Conservation (phyloP, 768 basidiomycete genomes). For the Sarcodon aspratus region DNA sequence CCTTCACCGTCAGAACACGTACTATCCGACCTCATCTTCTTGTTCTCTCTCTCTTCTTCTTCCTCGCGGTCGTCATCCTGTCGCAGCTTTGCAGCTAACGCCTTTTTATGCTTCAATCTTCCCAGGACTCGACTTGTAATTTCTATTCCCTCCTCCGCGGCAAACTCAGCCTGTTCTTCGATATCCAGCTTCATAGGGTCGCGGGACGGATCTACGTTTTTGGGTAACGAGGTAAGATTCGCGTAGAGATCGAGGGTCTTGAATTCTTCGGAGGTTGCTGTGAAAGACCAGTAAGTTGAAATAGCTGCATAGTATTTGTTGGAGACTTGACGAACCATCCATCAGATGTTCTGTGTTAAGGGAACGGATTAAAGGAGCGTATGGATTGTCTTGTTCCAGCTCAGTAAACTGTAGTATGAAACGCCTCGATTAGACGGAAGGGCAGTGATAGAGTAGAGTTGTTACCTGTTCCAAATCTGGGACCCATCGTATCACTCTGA, state of each 20-base stretch:
- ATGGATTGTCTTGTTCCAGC: slow-evolving; percentile 22
- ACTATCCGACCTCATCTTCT: too few relatives aligned
- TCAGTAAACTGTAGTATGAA: slow-evolving; percentile 10
- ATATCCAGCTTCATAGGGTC: slow-evolving; percentile 25
- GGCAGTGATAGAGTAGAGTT: too few relatives aligned
- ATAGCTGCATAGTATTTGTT: not conserved
- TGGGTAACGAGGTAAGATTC: slow-evolving; percentile 46
- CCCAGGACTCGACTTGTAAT: slow-evolving; percentile 35
- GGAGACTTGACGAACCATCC: slow-evolving; percentile 27
- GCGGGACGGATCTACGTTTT: slow-evolving; percentile 36
- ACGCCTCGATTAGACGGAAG: not conserved
- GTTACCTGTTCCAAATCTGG: slow-evolving; percentile 10
- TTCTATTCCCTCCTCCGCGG: slow-evolving; percentile 8
- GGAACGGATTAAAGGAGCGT: slow-evolving; percentile 24
- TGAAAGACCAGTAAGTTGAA: not conserved
- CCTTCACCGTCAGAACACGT: too few relatives aligned
- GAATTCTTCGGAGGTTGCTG: slow-evolving; percentile 39
- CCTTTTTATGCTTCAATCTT: slow-evolving; percentile 39
- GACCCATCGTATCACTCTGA: slow-evolving; percentile 21
- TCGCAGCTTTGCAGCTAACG: slow-evolving; percentile 23
- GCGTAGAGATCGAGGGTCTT: slow-evolving; percentile 49
- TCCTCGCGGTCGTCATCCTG: slow-evolving; percentile 3
- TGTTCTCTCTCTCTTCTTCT: too few relatives aligned
- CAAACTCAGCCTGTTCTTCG: slow-evolving; percentile 8
- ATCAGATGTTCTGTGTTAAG: slow-evolving; percentile 35